Percentiles rank a stretch among this genome's conserved stretches.
phyloP scores from a whole-genome alignment of 2,329 filamentous ascomycete species.

The Aspergillus pseudoglaucus region DNA sequence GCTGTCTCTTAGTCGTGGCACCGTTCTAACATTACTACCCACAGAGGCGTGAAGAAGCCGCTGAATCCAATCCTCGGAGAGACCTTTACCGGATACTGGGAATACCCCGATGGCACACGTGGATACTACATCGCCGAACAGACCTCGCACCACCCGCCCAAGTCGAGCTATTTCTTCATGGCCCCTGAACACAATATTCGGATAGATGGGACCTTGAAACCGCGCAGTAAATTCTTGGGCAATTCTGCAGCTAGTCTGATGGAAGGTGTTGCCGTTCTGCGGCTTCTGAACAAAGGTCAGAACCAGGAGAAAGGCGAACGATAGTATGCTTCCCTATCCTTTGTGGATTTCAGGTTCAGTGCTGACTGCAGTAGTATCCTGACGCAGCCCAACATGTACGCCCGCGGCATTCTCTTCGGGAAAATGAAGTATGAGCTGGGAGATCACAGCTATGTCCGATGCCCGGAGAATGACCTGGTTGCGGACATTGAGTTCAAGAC shows the following conservation, averaged over 20 bases:
- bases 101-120: constrained; percentile 72
- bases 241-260: constrained; percentile 98
- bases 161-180: constrained; percentile 99
- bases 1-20: neutral
- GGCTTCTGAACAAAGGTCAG: constrained; percentile 69
- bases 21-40: neutral
- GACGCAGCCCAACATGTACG: constrained; percentile 99
- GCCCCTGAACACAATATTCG: constrained; percentile 87
- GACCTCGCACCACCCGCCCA: constrained; percentile 95
- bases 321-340: constrained; percentile 59
- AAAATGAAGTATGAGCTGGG: constrained; percentile 99
- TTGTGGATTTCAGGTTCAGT: neutral
- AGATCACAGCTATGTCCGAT: constrained; percentile 88
- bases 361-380: constrained; percentile 56
- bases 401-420: constrained; percentile 89
- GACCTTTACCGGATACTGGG: constrained; percentile 92
- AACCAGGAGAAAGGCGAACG: constrained; percentile 62
- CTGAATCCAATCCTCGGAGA: constrained; percentile 95
- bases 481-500: constrained; percentile 98
- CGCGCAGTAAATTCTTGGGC: constrained; percentile 87
- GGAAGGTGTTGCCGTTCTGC: constrained; percentile 89
- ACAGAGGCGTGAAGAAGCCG: constrained; percentile 93
- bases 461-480: constrained; percentile 76
- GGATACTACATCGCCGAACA: constrained; percentile 97
- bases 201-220: constrained; percentile 92